Conservation (phyloP, 192 early-diverging fungal genomes). For the Coemansia sp. region DNA sequence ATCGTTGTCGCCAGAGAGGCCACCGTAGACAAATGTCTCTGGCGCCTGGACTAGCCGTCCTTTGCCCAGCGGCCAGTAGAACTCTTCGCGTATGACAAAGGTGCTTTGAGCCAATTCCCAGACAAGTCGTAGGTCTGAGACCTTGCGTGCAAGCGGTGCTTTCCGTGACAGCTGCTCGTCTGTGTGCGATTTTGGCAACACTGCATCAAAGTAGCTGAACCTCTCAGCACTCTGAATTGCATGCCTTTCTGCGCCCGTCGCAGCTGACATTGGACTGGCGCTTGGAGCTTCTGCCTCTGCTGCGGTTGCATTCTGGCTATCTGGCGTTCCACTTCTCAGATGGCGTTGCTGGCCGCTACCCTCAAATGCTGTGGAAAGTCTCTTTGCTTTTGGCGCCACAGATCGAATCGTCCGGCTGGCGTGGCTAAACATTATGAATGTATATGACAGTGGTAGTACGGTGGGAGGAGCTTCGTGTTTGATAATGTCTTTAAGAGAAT, state of each 20-base stretch:
- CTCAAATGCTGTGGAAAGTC: neutral
- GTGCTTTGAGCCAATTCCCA: conserved; percentile 9
- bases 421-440: conserved; percentile 2
- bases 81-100: conserved; percentile 23
- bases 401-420: neutral
- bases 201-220: conserved; percentile 6
- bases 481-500: too few relatives aligned
- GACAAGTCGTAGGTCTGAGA: conserved; percentile 13
- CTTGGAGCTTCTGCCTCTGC: neutral
- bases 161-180: neutral
- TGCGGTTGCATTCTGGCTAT: conserved; percentile 3
- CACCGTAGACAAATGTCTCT: conserved; percentile 29
- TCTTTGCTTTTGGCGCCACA: neutral
- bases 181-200: conserved; percentile 2
- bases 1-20: conserved; percentile 11
- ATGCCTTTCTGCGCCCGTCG: neutral
- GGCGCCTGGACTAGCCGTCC: conserved; percentile 23
- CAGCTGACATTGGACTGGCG: neutral
- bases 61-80: conserved; percentile 34
- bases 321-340: neutral
- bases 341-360: neutral
- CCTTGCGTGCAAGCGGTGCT: conserved; percentile 1
- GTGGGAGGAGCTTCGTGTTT: neutral
- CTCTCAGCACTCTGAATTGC: neutral
- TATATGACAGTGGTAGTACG: neutral